These are phyloP conservation scores for Gossypium anomalum DNA, from an alignment of 345 rosid species.

Conservation along the genomic window DNA sequence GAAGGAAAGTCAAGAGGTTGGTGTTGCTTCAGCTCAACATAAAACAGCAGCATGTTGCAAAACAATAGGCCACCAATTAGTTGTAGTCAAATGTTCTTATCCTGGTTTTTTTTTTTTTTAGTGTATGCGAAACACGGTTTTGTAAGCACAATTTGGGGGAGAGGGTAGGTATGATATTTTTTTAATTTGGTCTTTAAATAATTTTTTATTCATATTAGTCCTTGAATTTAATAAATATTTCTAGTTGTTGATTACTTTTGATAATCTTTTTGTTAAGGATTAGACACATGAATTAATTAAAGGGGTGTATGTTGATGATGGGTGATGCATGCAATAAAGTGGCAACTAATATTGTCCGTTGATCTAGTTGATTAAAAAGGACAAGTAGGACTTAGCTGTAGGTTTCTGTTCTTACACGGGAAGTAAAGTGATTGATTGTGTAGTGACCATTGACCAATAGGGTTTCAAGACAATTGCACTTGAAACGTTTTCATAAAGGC, in stretches of 20 bases:
- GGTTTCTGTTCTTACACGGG: not conserved
- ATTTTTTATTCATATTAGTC: too few relatives aligned
- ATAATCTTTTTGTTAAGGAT: not conserved
- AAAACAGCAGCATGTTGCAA: not conserved
- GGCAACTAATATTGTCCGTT: not conserved
- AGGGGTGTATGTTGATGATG: not conserved
- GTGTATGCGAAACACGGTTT: constrained; percentile 15
- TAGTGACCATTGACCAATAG: not conserved
- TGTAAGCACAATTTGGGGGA: not conserved
- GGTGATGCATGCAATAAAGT: not conserved
- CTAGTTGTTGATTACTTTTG: too few relatives aligned
- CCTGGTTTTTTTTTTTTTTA: not conserved
- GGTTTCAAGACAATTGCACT: not conserved
- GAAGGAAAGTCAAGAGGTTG: not conserved
- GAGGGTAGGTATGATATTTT: too few relatives aligned
- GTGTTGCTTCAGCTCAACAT: not conserved
- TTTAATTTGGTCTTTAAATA: too few relatives aligned
- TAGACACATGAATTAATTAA: not conserved
- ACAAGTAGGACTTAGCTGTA: not conserved
- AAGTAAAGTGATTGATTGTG: not conserved
- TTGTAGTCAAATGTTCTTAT: constrained; percentile 22
- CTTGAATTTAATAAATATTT: too few relatives aligned
- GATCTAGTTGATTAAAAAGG: not conserved
- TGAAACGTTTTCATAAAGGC: not conserved
- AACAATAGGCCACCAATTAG: constrained; percentile 4